Evolutionary conservation across 83 land plant genomes (phyloP).

Genomic region (Picea mariana): DNA sequence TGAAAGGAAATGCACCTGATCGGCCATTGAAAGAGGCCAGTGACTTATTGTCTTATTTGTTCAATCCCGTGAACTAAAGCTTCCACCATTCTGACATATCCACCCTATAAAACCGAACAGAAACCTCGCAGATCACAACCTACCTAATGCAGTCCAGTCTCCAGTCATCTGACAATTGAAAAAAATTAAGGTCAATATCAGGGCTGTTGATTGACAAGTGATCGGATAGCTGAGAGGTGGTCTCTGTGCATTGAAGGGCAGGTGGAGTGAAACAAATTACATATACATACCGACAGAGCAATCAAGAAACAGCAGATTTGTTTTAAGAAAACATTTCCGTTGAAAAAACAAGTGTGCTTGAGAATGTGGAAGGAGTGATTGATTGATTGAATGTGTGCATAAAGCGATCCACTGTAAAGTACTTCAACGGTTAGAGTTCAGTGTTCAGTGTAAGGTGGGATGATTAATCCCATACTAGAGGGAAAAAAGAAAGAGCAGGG

Average conservation of each 20-base stretch:
- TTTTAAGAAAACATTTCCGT: neutral
- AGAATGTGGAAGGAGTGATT: neutral
- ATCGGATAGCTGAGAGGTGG: neutral
- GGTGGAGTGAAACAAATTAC: too few relatives aligned
- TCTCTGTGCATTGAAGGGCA: neutral
- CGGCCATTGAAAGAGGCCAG: conserved; percentile 3
- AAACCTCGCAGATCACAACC: neutral
- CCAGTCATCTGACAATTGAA: too few relatives aligned
- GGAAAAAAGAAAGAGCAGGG: neutral
- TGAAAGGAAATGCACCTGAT: neutral
- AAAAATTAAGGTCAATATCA: neutral
- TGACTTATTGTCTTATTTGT: neutral
- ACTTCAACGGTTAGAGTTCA: neutral
- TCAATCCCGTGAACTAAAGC: too few relatives aligned
- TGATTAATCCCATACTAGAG: neutral
- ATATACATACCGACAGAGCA: neutral
- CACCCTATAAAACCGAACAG: neutral
- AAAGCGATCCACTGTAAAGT: conserved; percentile 10
- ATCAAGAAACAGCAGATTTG: neutral
- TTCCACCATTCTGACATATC: neutral
- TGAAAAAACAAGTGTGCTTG: neutral
- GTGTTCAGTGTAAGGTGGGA: neutral
- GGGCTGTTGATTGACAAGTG: neutral
- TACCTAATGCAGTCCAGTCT: too few relatives aligned
- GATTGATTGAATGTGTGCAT: neutral